These are phyloP conservation scores for Mariannaea elegans DNA, from an alignment of 2,329 filamentous ascomycete species.

Conservation along the genomic window DNA sequence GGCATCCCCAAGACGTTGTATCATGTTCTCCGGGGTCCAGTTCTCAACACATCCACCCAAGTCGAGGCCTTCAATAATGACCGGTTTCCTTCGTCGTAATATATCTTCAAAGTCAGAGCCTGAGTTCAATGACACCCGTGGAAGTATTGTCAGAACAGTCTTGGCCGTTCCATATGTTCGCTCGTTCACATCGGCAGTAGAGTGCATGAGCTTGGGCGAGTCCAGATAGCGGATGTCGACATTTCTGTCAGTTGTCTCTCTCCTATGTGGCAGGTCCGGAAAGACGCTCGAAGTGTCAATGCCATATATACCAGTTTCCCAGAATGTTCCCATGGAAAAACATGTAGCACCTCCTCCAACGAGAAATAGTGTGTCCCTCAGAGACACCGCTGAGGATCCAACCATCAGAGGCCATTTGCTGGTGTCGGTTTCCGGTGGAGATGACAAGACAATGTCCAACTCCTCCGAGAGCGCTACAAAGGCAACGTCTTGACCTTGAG, in stretches of 20 bases:
- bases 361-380: conserved; percentile 65
- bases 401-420: conserved; percentile 69
- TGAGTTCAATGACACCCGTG: conserved; percentile 61
- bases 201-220: conserved; percentile 40
- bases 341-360: conserved; percentile 86
- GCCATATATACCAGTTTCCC: conserved; percentile 71
- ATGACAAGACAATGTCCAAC: conserved; percentile 15
- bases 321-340: conserved; percentile 89
- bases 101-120: conserved; percentile 67
- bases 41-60: conserved; percentile 72
- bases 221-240: conserved; percentile 34
- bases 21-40: conserved; percentile 77
- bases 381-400: conserved; percentile 67
- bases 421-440: conserved; percentile 5
- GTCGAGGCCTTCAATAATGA: conserved; percentile 70
- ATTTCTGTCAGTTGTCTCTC: background rate
- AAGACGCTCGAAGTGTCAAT: conserved; percentile 39
- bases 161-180: conserved; percentile 3
- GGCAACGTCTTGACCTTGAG: conserved; percentile 42
- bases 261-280: background rate
- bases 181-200: conserved; percentile 8
- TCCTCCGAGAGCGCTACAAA: conserved; percentile 42
- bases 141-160: conserved; percentile 50
- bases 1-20: conserved; percentile 65
- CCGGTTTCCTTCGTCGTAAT: conserved; percentile 62